Evolutionary conservation across 2,329 filamentous ascomycete species (phyloP).

Genomic region (Pseudocercospora cruenta): DNA sequence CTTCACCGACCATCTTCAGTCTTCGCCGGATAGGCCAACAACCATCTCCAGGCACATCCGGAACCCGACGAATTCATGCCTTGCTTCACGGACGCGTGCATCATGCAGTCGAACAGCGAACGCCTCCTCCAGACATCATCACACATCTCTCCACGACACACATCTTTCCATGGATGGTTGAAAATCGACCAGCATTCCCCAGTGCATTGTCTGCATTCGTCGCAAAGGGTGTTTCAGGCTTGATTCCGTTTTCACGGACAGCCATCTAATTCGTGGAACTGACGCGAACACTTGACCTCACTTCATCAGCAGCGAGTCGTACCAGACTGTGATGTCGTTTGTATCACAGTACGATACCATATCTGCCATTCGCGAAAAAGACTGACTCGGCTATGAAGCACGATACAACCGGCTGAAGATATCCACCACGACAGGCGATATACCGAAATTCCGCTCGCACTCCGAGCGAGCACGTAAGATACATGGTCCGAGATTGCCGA

Average conservation of each 20-base stretch:
- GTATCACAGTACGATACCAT: too few species aligned
- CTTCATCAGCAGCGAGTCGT: background rate
- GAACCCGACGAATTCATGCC: background rate
- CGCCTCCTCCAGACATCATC: background rate
- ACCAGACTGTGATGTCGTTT: background rate
- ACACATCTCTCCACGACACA: background rate
- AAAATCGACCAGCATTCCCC: background rate
- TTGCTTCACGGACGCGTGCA: background rate
- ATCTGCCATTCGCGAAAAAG: too few species aligned
- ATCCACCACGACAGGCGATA: too few species aligned
- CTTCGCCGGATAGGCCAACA: slow-evolving; percentile 7
- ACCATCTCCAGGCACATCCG: background rate
- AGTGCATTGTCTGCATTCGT: slow-evolving; percentile 6
- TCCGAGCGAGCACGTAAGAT: background rate
- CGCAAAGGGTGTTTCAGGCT: background rate
- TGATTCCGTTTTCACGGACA: background rate
- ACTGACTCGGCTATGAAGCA: too few species aligned
- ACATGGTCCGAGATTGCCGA: slow-evolving; percentile 19
- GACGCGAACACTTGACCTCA: background rate
- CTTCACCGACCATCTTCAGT: background rate
- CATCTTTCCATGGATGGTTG: slow-evolving; percentile 1
- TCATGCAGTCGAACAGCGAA: background rate
- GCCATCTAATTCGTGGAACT: slow-evolving; percentile 5
- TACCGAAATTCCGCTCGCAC: too few species aligned
- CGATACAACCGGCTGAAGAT: too few species aligned